Conservation (phyloP, 768 basidiomycete genomes). For the Tulasnella calospora region DNA sequence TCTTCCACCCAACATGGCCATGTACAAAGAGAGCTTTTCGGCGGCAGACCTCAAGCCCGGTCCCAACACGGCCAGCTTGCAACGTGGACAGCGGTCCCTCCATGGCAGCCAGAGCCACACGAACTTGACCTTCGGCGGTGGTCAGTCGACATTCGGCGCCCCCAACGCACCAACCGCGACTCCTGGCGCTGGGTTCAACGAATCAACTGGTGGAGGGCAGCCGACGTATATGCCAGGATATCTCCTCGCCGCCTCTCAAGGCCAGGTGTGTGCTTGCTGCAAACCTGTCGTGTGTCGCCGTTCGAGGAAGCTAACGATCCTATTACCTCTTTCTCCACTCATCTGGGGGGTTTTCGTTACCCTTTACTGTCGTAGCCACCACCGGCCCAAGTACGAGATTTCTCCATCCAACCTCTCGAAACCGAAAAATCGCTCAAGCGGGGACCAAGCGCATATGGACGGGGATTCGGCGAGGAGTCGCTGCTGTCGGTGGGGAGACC, state of each 20-base stretch:
- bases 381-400: not conserved
- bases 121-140: slow-evolving; percentile 20
- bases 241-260: slow-evolving; percentile 15
- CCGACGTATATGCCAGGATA: slow-evolving; percentile 20
- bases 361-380: not conserved
- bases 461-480: slow-evolving; percentile 20
- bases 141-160: not conserved
- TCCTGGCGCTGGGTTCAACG: not conserved
- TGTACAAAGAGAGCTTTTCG: slow-evolving; percentile 13
- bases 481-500: slow-evolving; percentile 13
- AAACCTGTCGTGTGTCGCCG: not conserved
- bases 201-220: not conserved
- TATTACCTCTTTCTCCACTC: not conserved
- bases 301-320: not conserved
- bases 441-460: not conserved
- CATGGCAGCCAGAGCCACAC: slow-evolving; percentile 18
- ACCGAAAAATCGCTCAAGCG: slow-evolving; percentile 9
- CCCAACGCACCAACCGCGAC: not conserved
- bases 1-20: not conserved
- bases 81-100: slow-evolving; percentile 12
- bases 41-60: slow-evolving; percentile 17
- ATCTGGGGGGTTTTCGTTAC: not conserved
- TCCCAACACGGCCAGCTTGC: slow-evolving; percentile 13
- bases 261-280: slow-evolving; percentile 2
- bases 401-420: slow-evolving; percentile 13